These are phyloP conservation scores for Neurospora sp. DNA, from an alignment of 495 filamentous ascomycete genomes.

Conservation along the genomic window DNA sequence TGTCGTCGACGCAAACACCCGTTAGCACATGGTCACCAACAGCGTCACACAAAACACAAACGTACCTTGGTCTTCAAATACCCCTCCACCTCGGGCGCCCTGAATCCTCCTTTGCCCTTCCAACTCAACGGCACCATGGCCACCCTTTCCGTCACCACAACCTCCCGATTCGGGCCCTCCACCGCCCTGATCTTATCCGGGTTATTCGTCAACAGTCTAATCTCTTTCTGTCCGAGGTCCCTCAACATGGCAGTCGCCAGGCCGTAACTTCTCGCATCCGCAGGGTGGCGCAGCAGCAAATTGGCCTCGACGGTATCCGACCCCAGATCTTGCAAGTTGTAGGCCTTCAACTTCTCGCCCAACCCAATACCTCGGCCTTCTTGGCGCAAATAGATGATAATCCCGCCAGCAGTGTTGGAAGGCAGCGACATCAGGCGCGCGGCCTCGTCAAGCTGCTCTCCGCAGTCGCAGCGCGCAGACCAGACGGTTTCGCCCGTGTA, in stretches of 20 bases:
- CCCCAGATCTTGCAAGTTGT: constrained; percentile 92
- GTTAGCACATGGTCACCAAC: constrained; percentile 8
- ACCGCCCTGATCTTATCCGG: constrained; percentile 94
- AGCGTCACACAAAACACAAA: constrained; percentile 3
- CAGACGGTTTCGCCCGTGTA: constrained; percentile 98
- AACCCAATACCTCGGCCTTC: constrained; percentile 94
- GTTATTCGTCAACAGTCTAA: constrained; percentile 91
- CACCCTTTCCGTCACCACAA: constrained; percentile 80
- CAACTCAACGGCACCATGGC: constrained; percentile 94
- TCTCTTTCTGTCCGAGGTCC: constrained; percentile 70
- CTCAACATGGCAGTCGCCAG: constrained; percentile 87
- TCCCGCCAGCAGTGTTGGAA: constrained; percentile 57
- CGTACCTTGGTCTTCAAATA: constrained; percentile 90
- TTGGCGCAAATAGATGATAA: constrained; percentile 91
- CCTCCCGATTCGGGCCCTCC: constrained; percentile 79
- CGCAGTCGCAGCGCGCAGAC: constrained; percentile 95
- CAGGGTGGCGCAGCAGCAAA: constrained; percentile 79
- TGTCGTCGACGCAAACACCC: constrained; percentile 10
- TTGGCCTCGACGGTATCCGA: constrained; percentile 96
- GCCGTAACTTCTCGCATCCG: constrained; percentile 89
- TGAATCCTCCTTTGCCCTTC: constrained; percentile 75
- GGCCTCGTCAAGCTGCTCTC: constrained; percentile 94
- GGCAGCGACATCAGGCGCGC: constrained; percentile 86
- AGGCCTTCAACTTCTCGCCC: constrained; percentile 92
- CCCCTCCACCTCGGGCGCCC: constrained; percentile 78